These are phyloP conservation scores for Populus nigra DNA, from an alignment of 345 rosid genomes.

Conservation along the genomic window DNA sequence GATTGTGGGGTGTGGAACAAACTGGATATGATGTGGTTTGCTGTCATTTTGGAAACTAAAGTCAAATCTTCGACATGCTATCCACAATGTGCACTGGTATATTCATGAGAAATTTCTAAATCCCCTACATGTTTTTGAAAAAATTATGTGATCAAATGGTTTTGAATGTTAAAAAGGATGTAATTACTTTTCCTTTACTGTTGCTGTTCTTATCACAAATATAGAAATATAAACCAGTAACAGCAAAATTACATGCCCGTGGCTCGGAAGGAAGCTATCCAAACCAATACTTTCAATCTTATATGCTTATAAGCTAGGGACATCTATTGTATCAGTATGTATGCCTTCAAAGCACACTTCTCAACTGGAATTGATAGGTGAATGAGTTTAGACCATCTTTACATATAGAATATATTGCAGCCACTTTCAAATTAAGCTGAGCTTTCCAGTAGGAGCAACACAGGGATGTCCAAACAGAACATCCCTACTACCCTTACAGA, in stretches of 20 bases:
- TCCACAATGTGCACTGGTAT: too few species aligned
- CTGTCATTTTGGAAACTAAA: not conserved
- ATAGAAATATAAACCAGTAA: not conserved
- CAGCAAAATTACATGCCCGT: conserved; percentile 6
- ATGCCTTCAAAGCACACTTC: conserved; percentile 4
- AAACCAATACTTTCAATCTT: not conserved
- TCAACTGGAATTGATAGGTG: conserved; percentile 1
- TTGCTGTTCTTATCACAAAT: not conserved
- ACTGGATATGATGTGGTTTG: not conserved
- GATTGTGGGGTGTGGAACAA: too few species aligned
- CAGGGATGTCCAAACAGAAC: not conserved
- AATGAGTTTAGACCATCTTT: conserved; percentile 3
- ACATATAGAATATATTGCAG: conserved; percentile 4
- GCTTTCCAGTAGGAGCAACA: not conserved
- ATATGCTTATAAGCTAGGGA: conserved; percentile 3
- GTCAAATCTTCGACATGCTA: not conserved
- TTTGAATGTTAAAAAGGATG: not conserved
- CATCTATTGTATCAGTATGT: not conserved
- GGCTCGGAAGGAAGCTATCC: conserved; percentile 5
- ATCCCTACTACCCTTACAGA: not conserved
- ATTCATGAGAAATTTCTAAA: not conserved
- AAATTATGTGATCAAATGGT: not conserved
- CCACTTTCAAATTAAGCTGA: conserved; percentile 6
- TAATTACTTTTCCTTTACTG: not conserved
- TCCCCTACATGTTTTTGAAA: not conserved